These are phyloP conservation scores for Pulveroboletus sp. DNA, from an alignment of 768 basidiomycete species.

Conservation along the genomic window DNA sequence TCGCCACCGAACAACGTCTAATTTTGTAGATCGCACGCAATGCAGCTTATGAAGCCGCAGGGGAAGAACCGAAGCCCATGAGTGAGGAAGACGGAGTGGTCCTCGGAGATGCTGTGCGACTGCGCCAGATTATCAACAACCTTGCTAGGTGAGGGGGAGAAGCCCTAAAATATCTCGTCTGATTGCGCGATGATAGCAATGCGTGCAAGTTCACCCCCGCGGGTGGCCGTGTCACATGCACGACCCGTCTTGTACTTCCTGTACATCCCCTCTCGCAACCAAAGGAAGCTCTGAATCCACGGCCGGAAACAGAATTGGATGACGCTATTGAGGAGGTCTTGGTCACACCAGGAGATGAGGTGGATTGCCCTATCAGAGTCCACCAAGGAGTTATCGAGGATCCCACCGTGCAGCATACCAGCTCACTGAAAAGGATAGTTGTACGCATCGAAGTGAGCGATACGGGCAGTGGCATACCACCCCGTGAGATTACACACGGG, in stretches of 20 bases:
- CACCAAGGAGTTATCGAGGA: neutral
- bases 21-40: slow-evolving; percentile 50
- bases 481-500: slow-evolving; percentile 65
- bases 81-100: slow-evolving; percentile 59
- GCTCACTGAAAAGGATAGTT: slow-evolving; percentile 57
- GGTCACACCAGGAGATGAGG: slow-evolving; percentile 33
- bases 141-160: slow-evolving; percentile 56
- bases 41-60: slow-evolving; percentile 59
- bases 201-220: slow-evolving; percentile 78
- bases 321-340: slow-evolving; percentile 25
- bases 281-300: neutral
- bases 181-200: slow-evolving; percentile 43
- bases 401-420: neutral
- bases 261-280: slow-evolving; percentile 16
- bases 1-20: neutral
- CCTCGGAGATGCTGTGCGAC: slow-evolving; percentile 78
- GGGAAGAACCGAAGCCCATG: slow-evolving; percentile 34
- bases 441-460: slow-evolving; percentile 85
- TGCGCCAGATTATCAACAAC: slow-evolving; percentile 82
- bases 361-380: slow-evolving; percentile 15
- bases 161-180: neutral
- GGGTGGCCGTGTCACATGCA: slow-evolving; percentile 65
- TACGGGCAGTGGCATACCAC: slow-evolving; percentile 64
- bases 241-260: slow-evolving; percentile 56
- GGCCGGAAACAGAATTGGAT: slow-evolving; percentile 3